Conservation (phyloP, 441 rosid genomes). For the Sinapis alba region DNA sequence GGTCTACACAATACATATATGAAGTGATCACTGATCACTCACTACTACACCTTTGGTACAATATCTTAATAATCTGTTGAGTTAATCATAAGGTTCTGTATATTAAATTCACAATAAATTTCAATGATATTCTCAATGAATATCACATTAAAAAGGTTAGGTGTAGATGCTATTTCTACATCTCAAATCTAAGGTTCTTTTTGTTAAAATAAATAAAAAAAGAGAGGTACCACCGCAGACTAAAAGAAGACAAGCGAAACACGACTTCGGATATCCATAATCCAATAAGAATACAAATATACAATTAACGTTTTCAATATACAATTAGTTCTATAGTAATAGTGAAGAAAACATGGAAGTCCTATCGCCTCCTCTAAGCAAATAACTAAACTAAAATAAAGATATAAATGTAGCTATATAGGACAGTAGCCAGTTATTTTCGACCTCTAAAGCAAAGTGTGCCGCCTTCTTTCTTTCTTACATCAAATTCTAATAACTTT, state of each 20-base stretch:
- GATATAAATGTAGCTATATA: slow-evolving; percentile 6
- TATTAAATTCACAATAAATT: neutral
- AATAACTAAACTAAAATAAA: slow-evolving; percentile 9
- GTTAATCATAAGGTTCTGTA: neutral
- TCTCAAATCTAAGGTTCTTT: slow-evolving; percentile 1
- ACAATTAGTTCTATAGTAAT: neutral
- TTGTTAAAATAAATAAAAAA: neutral
- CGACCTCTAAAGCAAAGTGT: slow-evolving; percentile 22
- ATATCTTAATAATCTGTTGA: slow-evolving; percentile 1
- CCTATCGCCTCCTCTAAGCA: neutral
- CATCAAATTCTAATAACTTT: neutral
- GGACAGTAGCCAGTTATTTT: slow-evolving; percentile 11
- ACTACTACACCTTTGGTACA: neutral
- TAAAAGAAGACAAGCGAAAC: slow-evolving; percentile 22
- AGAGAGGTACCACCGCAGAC: neutral
- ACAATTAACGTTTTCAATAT: neutral
- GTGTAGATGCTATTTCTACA: slow-evolving; percentile 10
- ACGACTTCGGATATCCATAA: slow-evolving; percentile 11
- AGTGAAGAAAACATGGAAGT: neutral
- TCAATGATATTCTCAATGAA: neutral
- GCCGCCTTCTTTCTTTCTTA: slow-evolving; percentile 17
- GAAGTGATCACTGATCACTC: neutral
- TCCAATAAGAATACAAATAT: neutral
- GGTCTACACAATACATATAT: neutral
- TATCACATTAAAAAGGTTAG: neutral